Conservation (phyloP, 1,284 basidiomycete species). For the Flammula alnicola region DNA sequence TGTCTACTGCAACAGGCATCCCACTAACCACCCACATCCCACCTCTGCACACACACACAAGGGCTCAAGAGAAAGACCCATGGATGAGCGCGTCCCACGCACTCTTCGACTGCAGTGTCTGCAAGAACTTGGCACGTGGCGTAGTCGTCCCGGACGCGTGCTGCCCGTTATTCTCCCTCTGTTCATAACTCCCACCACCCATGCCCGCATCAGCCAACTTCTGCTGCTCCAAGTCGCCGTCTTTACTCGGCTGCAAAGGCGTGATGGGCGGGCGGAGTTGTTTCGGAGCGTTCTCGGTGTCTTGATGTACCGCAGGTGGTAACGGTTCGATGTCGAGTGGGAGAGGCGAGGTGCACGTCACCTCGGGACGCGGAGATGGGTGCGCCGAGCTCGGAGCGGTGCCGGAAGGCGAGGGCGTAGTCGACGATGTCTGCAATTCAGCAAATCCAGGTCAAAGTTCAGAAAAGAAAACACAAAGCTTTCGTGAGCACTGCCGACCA, state of each 20-base stretch:
- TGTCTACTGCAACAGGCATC: too few species aligned
- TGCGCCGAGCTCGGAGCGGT: constrained; percentile 18
- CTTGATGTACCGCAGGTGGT: constrained; percentile 16
- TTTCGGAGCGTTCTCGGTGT: neutral
- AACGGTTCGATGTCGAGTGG: constrained; percentile 28
- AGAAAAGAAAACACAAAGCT: neutral
- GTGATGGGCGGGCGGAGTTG: constrained; percentile 20
- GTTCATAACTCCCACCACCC: neutral
- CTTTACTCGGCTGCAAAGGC: constrained; percentile 22
- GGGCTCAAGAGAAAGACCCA: constrained; percentile 52
- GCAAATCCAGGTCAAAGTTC: too few species aligned
- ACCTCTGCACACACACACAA: neutral
- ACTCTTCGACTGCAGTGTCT: constrained; percentile 51
- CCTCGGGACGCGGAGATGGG: constrained; percentile 22
- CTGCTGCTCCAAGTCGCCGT: neutral
- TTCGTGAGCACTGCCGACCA: neutral
- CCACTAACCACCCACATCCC: neutral
- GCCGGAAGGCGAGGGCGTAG: constrained; percentile 23
- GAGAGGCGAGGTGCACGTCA: constrained; percentile 12
- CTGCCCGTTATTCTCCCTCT: constrained; percentile 7
- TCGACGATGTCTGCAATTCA: constrained; percentile 8
- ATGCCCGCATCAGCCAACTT: neutral
- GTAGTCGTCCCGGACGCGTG: constrained; percentile 31
- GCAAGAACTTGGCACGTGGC: constrained; percentile 46
- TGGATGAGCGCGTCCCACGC: constrained; percentile 60